phyloP scores from a whole-genome alignment of 306 rosid species.

The Mimosa pudica region DNA sequence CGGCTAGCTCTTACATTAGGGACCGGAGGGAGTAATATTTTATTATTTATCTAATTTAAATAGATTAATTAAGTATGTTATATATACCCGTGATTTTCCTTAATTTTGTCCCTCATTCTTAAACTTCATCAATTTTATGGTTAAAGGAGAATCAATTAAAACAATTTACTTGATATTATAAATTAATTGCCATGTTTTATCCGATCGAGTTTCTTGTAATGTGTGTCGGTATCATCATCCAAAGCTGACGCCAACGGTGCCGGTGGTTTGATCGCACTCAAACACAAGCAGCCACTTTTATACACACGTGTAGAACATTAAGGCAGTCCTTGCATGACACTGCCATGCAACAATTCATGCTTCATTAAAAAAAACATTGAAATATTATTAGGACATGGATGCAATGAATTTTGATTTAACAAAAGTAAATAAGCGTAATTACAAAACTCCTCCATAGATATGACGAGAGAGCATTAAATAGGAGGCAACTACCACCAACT shows the following conservation, averaged over 20 bases:
- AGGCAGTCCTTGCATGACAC: not conserved
- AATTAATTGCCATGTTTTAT: not conserved
- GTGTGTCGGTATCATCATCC: not conserved
- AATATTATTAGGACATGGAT: not conserved
- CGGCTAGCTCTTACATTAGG: too few species aligned
- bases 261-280: not conserved
- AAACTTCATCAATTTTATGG: too few species aligned
- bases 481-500: not conserved
- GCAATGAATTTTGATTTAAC: too few species aligned
- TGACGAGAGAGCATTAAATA: slow-evolving; percentile 7
- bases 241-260: not conserved
- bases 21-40: too few species aligned
- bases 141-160: too few species aligned
- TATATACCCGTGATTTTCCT: too few species aligned
- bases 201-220: not conserved
- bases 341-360: not conserved
- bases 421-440: not conserved
- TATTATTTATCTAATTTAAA: too few species aligned
- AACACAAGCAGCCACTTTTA: not conserved
- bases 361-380: not conserved
- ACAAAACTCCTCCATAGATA: not conserved
- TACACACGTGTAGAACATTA: not conserved
- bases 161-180: too few species aligned
- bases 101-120: too few species aligned
- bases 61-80: too few species aligned